These are phyloP conservation scores for Piper betle DNA, from an alignment of 164 flowering plant genomes.

Conservation along the genomic window DNA sequence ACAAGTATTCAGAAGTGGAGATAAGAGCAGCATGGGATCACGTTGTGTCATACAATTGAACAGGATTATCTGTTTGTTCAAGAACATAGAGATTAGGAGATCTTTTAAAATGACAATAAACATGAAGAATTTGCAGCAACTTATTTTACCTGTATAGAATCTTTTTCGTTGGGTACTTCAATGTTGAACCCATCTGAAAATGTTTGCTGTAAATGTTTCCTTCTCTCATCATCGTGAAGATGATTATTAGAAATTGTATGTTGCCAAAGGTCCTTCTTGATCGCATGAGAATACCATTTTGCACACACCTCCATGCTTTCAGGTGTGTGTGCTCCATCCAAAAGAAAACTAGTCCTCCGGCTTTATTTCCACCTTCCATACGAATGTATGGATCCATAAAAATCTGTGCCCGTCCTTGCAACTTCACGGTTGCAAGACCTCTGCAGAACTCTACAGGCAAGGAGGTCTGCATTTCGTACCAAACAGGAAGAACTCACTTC, in stretches of 20 bases:
- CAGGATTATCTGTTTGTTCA: conserved; percentile 53
- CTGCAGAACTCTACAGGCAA: conserved; percentile 68
- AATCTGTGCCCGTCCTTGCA: conserved; percentile 92
- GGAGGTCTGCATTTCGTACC: conserved; percentile 29
- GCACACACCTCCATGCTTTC: conserved; percentile 97
- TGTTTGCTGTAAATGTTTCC: conserved; percentile 15
- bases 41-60: conserved; percentile 97
- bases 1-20: conserved; percentile 55
- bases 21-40: conserved; percentile 84
- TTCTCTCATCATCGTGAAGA: conserved; percentile 12
- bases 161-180: conserved; percentile 11
- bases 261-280: conserved; percentile 33
- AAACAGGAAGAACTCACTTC: conserved; percentile 3
- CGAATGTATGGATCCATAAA: conserved; percentile 40
- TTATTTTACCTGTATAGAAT: conserved; percentile 35
- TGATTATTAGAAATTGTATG: conserved; percentile 9
- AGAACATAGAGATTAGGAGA: neutral
- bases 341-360: conserved; percentile 62
- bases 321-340: conserved; percentile 99
- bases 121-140: too few relatives aligned
- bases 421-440: conserved; percentile 62
- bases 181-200: conserved; percentile 8
- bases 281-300: conserved; percentile 68
- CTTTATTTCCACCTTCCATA: conserved; percentile 14
- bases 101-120: too few relatives aligned